phyloP scores from a whole-genome alignment of 2,329 filamentous ascomycete genomes.

The Fusarium chaquense region DNA sequence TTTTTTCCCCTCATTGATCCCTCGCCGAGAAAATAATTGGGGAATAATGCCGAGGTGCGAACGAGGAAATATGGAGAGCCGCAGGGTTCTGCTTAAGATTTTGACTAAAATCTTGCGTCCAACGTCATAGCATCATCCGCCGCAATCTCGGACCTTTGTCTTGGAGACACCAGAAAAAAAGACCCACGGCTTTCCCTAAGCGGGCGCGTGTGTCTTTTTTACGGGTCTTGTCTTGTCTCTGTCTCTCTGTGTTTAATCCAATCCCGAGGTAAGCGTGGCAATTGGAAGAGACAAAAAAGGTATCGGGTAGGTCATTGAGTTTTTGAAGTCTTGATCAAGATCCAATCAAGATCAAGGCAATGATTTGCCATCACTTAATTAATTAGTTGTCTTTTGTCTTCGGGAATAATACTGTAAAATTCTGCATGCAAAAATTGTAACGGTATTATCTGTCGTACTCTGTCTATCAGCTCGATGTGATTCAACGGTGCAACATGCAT shows the following conservation, averaged over 20 bases:
- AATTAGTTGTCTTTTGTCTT: too few relatives aligned
- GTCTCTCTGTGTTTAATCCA: not conserved
- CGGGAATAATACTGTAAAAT: not conserved
- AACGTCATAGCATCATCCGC: constrained; percentile 20
- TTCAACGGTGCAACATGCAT: not conserved
- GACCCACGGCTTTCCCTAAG: too few relatives aligned
- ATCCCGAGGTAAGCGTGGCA: constrained; percentile 7
- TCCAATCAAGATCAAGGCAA: not conserved
- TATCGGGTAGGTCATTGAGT: constrained; percentile 16
- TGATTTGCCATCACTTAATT: not conserved
- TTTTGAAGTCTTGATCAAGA: too few relatives aligned
- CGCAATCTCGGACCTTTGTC: constrained; percentile 5
- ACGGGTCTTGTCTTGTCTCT: not conserved
- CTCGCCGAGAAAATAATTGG: constrained; percentile 30
- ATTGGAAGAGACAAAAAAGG: not conserved
- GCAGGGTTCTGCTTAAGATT: constrained; percentile 6
- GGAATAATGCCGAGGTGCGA: constrained; percentile 30
- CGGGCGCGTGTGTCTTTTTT: not conserved
- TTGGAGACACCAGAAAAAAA: not conserved
- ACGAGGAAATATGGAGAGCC: constrained; percentile 15
- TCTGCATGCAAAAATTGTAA: not conserved
- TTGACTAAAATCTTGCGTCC: constrained; percentile 11
- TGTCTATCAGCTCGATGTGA: not conserved
- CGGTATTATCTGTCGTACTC: not conserved
- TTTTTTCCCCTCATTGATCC: constrained; percentile 10